Percentiles rank a stretch among this genome's conserved stretches.
These are phyloP conservation scores for Citrus inodora DNA, from an alignment of 345 rosid genomes.

Conservation along the genomic window DNA sequence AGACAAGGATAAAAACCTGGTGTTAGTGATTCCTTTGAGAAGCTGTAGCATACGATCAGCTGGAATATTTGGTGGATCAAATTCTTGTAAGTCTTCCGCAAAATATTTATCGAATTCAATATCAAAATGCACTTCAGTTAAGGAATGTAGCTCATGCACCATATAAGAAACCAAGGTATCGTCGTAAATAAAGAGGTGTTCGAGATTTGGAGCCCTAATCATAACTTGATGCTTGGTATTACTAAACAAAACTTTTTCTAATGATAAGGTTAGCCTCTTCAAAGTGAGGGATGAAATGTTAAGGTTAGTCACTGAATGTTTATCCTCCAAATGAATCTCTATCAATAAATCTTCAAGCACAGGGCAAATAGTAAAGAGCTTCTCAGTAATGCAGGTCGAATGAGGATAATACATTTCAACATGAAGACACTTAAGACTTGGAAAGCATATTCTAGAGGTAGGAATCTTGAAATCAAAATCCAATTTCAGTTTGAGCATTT, in stretches of 20 bases:
- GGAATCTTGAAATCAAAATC: not conserved
- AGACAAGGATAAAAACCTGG: not conserved
- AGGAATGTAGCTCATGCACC: not conserved
- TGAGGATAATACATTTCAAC: not conserved
- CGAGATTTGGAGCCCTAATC: not conserved
- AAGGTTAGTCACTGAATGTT: not conserved
- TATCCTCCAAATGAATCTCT: not conserved
- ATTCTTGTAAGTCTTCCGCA: no score
- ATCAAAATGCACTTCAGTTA: not conserved
- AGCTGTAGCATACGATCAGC: not conserved
- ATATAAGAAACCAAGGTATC: not conserved
- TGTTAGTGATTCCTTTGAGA: not conserved
- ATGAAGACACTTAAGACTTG: conserved; percentile 1
- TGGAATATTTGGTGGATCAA: no score
- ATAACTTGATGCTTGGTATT: not conserved
- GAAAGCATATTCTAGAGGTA: not conserved
- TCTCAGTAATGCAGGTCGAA: not conserved
- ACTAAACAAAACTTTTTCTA: not conserved
- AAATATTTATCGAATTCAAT: no score
- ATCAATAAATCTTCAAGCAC: conserved; percentile 8
- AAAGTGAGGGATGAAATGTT: not conserved
- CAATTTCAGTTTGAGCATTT: not conserved
- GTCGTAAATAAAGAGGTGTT: not conserved
- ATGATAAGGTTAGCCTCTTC: not conserved
- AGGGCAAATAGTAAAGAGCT: not conserved